phyloP scores from a whole-genome alignment of 352 stramenopile genomes.

The Globisporangium cylindrosporum region DNA sequence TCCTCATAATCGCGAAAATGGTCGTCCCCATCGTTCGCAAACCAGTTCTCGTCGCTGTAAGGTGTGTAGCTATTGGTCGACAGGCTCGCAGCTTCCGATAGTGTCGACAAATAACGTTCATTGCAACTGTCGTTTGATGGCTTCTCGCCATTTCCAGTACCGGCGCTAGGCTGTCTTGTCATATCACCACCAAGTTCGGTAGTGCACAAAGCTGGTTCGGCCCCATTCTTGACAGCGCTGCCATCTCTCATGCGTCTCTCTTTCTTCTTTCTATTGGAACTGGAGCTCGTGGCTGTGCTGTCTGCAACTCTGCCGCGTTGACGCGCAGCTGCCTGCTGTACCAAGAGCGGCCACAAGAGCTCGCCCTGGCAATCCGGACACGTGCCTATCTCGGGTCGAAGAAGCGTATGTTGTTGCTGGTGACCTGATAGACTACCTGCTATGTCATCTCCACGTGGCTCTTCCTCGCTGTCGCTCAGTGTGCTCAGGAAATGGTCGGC shows the following conservation, averaged over 20 bases:
- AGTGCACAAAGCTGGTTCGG: background rate
- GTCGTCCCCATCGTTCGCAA: slow-evolving; percentile 24
- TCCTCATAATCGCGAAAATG: background rate
- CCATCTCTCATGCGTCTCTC: background rate
- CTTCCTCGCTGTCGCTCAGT: slow-evolving; percentile 13
- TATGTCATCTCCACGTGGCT: background rate
- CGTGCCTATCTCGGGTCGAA: slow-evolving; percentile 22
- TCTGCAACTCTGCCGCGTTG: background rate
- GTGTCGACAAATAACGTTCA: background rate
- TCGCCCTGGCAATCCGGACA: slow-evolving; percentile 44
- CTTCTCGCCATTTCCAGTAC: background rate
- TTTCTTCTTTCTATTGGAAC: background rate
- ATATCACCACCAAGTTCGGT: background rate
- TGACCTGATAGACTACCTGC: background rate
- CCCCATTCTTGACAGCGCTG: background rate
- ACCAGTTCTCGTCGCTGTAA: slow-evolving; percentile 31
- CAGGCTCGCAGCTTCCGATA: background rate
- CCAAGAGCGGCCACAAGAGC: slow-evolving; percentile 44
- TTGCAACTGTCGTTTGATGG: background rate
- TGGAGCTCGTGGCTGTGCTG: too few relatives aligned
- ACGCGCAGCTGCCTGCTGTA: slow-evolving; percentile 13
- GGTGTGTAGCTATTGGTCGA: background rate
- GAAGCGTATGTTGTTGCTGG: slow-evolving; percentile 2
- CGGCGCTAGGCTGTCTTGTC: background rate
- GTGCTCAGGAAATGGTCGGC: slow-evolving; percentile 42